These are phyloP conservation scores for Neobulgaria alba DNA, from an alignment of 2,329 filamentous ascomycete genomes.

Conservation along the genomic window DNA sequence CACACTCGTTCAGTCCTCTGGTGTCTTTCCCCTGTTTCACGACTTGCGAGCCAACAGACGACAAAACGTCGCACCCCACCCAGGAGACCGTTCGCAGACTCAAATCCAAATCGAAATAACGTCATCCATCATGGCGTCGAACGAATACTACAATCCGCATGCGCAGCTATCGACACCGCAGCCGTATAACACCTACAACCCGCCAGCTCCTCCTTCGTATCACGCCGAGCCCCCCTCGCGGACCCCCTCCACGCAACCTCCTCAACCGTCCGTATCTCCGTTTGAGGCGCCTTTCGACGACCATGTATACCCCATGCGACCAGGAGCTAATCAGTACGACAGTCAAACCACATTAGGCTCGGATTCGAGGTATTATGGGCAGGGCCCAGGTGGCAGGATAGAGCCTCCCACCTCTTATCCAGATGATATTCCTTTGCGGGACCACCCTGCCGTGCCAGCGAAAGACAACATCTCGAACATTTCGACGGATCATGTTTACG, in stretches of 20 bases:
- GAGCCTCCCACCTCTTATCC: constrained; percentile 28
- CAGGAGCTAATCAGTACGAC: constrained; percentile 25
- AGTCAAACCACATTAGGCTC: constrained; percentile 35
- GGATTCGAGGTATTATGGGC: constrained; percentile 50
- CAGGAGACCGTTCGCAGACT: not conserved
- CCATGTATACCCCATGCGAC: constrained; percentile 47
- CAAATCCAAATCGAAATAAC: not conserved
- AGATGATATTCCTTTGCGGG: constrained; percentile 50
- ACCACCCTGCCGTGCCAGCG: constrained; percentile 34
- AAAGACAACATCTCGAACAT: constrained; percentile 26
- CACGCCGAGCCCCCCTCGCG: constrained; percentile 20
- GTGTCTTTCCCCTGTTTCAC: not conserved
- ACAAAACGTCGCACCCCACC: not conserved
- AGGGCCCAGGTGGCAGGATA: constrained; percentile 32
- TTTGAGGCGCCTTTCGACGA: constrained; percentile 63
- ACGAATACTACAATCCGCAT: constrained; percentile 25
- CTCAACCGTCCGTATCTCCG: constrained; percentile 38
- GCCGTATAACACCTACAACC: constrained; percentile 15
- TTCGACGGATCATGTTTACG: constrained; percentile 53
- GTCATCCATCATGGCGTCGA: constrained; percentile 20
- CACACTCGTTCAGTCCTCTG: not conserved
- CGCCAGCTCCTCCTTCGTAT: constrained; percentile 18
- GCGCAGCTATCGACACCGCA: constrained; percentile 11
- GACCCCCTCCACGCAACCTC: constrained; percentile 10
- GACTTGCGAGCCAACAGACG: no score